Base-by-base conservation (phyloP, 768 basidiomycete genomes). In the Termitomyces sp. region DNA sequence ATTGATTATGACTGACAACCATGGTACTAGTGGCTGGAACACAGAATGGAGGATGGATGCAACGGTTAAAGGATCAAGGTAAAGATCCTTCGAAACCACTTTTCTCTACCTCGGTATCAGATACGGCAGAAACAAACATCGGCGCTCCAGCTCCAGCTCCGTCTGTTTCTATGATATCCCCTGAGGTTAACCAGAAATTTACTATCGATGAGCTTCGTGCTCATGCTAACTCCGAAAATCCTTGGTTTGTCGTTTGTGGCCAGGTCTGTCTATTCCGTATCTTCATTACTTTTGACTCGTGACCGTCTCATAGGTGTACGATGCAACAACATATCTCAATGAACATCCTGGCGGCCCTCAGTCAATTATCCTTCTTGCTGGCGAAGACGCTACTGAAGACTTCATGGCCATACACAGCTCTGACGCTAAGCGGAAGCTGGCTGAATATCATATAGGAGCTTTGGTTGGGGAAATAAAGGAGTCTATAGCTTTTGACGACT, bases 391-490 rank as follows among this genome's bases (percentile, higher is more conserved):
- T 3, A 80, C 82, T 0, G 85, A 86, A 14, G 84, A 87, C 57
- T 87, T 86, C 66, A 73, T 84, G 66, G 80, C 83, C 0, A 84
- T 86, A 52, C 85, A 85, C 66, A 82, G 80, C n/a, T 66, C 72
- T 9, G 79, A 81, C 55, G 82, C 78, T 2, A 77, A 73, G 53
- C 57, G 56, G 23, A 75, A 79, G 63, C 70, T 84, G 9, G 75
- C 73, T 0, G 73, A 78, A 61, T 80, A 70, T 12, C 61, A 62
- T 49, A 59, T 64, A 25, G 57, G 61, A 38, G 60, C 56, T 25
- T 53, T 62, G 8, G 40, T 51, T 8, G 46, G 57, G 8, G 21
- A 53, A 25, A 55, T 27, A 37, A 50, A 49, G 50, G 53, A 25
- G 38, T 45, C 53, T 12, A 31, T n/a, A 17, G 41, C 72, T 61